Evolutionary conservation across 441 rosid genomes (phyloP), one percentile per base, ranked within the genome.

Genomic region (Raphanus hybrid): DNA sequence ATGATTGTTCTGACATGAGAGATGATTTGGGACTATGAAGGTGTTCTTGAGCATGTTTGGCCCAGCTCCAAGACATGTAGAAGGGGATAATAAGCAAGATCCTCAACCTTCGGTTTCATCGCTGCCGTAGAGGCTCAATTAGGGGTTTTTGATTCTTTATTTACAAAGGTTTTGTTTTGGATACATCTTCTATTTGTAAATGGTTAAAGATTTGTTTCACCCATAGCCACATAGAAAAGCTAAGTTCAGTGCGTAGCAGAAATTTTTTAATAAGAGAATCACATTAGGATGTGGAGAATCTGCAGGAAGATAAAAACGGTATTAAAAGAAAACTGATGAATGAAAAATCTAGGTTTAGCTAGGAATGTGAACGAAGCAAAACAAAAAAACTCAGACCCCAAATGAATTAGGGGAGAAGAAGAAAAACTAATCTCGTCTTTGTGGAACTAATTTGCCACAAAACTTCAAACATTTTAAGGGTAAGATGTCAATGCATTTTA

Each of bases 31-130:
- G 9, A 35, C 27, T 64, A 6, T 80, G 75, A 87, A 96, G 99
- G 99, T 96, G 68, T 85, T 93, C 48, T 81, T 96, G 89, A 91
- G 97, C 88, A 69, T 96, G 81, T 85, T 92, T 77, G 99, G 99
- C 69, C 98, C 99, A n/a, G 89, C 97, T 27, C 88, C 97, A 5
- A 96, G 97, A 84, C 83, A 87, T 69, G 83, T 79, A 64, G 72
- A 85, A 35, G 80, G 78, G 3, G 97, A 88, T 80, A 89, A 88
- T 80, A 89, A 84, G 67, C 86, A 87, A 83, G 96, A 88, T 70
- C 86, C 81, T 73, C 84, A 86, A 69, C 95, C 92, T 41, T 84
- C 96, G 12, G 87, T 84, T 69, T 88, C 93, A 67, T 85, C 87
- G 5, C 82, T 71, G 76, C 86, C 81, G 8, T 86, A 78, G 81